phyloP scores from a whole-genome alignment of 192 early-diverging fungal species.

The Diversispora epigaea region DNA sequence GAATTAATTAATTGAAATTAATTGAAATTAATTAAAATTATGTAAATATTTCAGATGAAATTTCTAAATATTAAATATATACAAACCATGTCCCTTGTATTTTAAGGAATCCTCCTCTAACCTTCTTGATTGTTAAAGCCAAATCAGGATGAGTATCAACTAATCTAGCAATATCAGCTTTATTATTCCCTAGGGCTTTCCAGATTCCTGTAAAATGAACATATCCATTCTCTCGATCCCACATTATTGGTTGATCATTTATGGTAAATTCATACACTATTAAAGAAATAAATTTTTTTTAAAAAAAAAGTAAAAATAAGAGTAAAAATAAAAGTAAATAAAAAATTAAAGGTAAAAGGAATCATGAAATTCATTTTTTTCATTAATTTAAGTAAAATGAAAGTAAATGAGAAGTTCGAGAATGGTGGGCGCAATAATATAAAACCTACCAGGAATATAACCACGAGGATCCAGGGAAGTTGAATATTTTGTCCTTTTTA shows the following conservation, averaged over 20 bases:
- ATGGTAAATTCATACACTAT: constrained; percentile 61
- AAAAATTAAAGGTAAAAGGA: not conserved
- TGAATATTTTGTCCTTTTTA: constrained; percentile 59
- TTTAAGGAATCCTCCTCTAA: constrained; percentile 60
- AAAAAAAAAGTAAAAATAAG: not conserved
- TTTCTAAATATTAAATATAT: not conserved
- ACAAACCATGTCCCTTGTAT: constrained; percentile 65
- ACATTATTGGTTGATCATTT: constrained; percentile 61
- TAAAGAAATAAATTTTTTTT: not conserved
- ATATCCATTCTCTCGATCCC: constrained; percentile 62
- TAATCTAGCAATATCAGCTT: constrained; percentile 61
- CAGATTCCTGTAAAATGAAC: constrained; percentile 64
- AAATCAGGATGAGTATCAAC: constrained; percentile 59
- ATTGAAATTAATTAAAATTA: not conserved
- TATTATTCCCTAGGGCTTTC: constrained; percentile 60
- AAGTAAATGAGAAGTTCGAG: no score
- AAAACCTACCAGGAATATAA: constrained; percentile 57
- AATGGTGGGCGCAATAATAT: no score
- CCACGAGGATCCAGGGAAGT: constrained; percentile 61
- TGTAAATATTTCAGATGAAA: not conserved
- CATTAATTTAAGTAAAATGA: no score
- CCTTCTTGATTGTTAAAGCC: constrained; percentile 52
- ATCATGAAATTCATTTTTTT: not conserved
- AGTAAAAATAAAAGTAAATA: not conserved
- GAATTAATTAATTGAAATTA: not conserved